These are phyloP conservation scores for Buxus sempervirens DNA, from an alignment of 164 flowering plant genomes.

Conservation along the genomic window DNA sequence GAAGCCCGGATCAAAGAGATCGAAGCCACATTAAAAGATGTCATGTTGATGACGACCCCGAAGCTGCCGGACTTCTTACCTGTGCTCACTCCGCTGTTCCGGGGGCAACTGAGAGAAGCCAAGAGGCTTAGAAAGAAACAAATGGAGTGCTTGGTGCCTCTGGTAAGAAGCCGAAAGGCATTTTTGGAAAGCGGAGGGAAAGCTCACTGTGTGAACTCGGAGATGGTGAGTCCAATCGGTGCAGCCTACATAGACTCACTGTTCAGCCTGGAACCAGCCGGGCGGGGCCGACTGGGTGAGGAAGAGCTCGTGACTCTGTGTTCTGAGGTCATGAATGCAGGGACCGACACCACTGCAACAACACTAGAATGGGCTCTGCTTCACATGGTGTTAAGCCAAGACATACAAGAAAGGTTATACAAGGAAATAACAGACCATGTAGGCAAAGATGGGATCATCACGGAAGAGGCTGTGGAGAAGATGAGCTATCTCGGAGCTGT, in stretches of 20 bases:
- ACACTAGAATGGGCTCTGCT: conserved; percentile 76
- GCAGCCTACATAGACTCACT: conserved; percentile 86
- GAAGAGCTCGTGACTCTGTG: conserved; percentile 73
- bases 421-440: conserved; percentile 50
- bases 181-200: conserved; percentile 42
- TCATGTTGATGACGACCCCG: conserved; percentile 65
- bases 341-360: conserved; percentile 89
- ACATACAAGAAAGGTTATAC: conserved; percentile 61
- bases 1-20: conserved; percentile 46
- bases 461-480: conserved; percentile 55
- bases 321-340: conserved; percentile 80
- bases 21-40: conserved; percentile 71
- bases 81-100: conserved; percentile 55
- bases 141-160: conserved; percentile 58
- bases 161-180: conserved; percentile 44
- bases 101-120: conserved; percentile 50
- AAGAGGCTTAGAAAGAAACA: conserved; percentile 58
- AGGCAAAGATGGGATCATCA: conserved; percentile 44
- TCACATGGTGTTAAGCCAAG: conserved; percentile 60
- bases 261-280: conserved; percentile 42
- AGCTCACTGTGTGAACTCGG: not conserved
- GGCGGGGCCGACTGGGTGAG: conserved; percentile 49
- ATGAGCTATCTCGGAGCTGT: conserved; percentile 67
- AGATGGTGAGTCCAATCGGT: conserved; percentile 70
- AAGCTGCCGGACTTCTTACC: conserved; percentile 90